Evolutionary conservation across 441 rosid genomes (phyloP).

Genomic region (Daphne laureola): DNA sequence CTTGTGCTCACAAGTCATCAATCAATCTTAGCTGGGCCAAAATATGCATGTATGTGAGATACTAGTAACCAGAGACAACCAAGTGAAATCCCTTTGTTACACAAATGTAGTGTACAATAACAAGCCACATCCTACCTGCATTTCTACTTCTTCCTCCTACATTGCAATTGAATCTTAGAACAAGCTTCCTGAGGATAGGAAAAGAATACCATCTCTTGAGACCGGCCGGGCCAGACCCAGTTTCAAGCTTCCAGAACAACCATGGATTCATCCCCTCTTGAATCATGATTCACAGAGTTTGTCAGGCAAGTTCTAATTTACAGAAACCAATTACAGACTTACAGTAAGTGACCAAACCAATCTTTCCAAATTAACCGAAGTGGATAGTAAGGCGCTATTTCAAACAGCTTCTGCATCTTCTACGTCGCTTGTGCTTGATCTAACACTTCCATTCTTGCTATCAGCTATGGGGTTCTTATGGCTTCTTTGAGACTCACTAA

Average conservation of each 20-base stretch:
- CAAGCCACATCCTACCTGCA: background rate
- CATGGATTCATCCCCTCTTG: conserved; percentile 71
- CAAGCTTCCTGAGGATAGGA: conserved; percentile 2
- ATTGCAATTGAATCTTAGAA: conserved; percentile 1
- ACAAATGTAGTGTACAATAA: background rate
- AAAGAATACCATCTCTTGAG: background rate
- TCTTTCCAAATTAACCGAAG: conserved; percentile 14
- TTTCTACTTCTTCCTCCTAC: background rate
- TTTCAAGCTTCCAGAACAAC: conserved; percentile 18
- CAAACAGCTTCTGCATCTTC: conserved; percentile 29
- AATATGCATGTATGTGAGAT: no score
- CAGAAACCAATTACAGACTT: conserved; percentile 46
- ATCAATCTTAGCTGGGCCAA: no score
- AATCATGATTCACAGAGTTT: conserved; percentile 30
- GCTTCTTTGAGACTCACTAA: conserved; percentile 15
- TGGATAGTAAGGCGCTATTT: conserved; percentile 13
- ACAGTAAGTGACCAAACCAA: conserved; percentile 18
- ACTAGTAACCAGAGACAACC: background rate
- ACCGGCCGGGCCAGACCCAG: background rate
- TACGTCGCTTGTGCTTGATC: conserved; percentile 28
- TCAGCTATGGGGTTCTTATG: conserved; percentile 28
- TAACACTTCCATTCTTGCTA: conserved; percentile 37
- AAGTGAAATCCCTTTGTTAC: background rate
- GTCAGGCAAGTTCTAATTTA: conserved; percentile 21
- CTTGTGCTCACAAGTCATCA: no score